A percentile compares a stretch with the other conserved stretches of the same genome.
These are phyloP conservation scores for Mycena crocata DNA, from an alignment of 768 basidiomycete species.

Conservation along the genomic window DNA sequence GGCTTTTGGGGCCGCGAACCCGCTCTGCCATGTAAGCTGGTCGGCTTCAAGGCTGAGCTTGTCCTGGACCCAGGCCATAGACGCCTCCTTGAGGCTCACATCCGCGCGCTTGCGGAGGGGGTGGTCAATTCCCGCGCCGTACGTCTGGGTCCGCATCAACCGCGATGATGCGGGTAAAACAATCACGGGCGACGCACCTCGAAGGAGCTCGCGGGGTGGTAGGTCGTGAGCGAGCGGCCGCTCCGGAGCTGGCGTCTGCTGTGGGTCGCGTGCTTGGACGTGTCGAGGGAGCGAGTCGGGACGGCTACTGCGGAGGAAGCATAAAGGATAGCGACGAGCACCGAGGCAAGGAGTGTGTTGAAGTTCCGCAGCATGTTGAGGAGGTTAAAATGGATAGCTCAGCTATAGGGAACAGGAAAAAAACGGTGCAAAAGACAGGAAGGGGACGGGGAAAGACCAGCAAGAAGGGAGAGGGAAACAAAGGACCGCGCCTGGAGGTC, in stretches of 20 bases:
- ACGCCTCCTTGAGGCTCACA: slow-evolving; percentile 37
- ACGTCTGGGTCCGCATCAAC: slow-evolving; percentile 41
- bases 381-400: not conserved
- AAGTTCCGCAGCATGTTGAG: not conserved
- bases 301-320: not conserved
- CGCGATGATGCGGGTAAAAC: too few species aligned
- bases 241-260: not conserved
- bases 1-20: slow-evolving; percentile 40
- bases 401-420: not conserved
- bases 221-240: not conserved
- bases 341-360: not conserved
- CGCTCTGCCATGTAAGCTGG: slow-evolving; percentile 41
- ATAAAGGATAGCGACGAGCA: not conserved
- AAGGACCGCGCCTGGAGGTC: too few species aligned
- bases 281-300: not conserved
- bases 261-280: not conserved
- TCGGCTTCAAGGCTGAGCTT: slow-evolving; percentile 38
- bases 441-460: too few species aligned
- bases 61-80: slow-evolving; percentile 40
- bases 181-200: too few species aligned
- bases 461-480: too few species aligned
- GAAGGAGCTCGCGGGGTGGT: not conserved
- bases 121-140: slow-evolving; percentile 45
- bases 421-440: too few species aligned
- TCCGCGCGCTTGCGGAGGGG: slow-evolving; percentile 42